Evolutionary conservation across 1,284 basidiomycete genomes (phyloP), one percentile per base, ranked within the genome.

Genomic region (Puccinia sorghi): DNA sequence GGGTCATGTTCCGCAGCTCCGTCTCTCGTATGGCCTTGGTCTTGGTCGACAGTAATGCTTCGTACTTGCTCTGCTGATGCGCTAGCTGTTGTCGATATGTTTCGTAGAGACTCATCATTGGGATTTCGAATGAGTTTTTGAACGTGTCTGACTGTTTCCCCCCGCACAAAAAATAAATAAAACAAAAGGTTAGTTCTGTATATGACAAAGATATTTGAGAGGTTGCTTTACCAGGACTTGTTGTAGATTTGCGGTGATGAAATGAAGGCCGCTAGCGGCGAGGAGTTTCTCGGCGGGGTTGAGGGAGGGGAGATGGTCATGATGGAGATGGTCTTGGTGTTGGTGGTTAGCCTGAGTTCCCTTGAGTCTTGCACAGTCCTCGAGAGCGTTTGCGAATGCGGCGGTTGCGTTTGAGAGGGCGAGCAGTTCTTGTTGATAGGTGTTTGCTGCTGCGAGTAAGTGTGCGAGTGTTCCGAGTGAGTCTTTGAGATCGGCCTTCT

Each of bases 41-140:
- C 77, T 82, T 82, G 43, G 80, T 78, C 13, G 81, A 80, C 3
- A 83, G 56, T 15, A 82, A 61, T 0, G 80, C 73, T 41, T 83
- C 82, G 80, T 83, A 83, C 13, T 81, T 81, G 9, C 80, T 79
- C 67, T 83, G 82, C 20, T 82, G 79, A 1, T 59, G 66, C 0
- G 80, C 56, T 22, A 80, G 39, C 79, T 76, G 74, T 61, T 43
- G 54, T 12, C 80, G 80, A 79, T 83, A 83, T 2, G 81, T 32
- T 56, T 83, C 81, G 80, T 80, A 83, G 0, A 81, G 67, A 20
- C 80, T 80, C 43, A 81, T 63, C 32, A 83, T 76, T 3, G 82
- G 82, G 7, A 82, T 80, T 67, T 83, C 82, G 61, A 83, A 82
- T 0, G 80, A 80, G 0, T 81, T 79, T 52, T 83, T 81, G n/a